Conservation (phyloP, 192 early-diverging fungal genomes). For the Helicostylum pulchrum region DNA sequence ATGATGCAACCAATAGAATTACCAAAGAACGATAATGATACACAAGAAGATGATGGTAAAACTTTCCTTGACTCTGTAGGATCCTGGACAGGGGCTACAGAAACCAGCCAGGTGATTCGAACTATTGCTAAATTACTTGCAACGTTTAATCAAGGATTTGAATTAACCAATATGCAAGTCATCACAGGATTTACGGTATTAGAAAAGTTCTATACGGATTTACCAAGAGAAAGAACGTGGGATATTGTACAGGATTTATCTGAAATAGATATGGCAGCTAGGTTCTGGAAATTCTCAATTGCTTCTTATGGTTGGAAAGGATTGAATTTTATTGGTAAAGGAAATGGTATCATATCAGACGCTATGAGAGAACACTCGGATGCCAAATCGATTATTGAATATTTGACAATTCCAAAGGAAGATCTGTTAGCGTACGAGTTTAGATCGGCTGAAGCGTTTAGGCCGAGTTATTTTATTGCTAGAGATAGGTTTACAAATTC, state of each 20-base stretch:
- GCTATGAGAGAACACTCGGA: conserved; percentile 64
- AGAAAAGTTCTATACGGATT: conserved; percentile 57
- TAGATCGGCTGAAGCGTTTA: conserved; percentile 59
- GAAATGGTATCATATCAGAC: conserved; percentile 63
- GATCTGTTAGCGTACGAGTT: conserved; percentile 70
- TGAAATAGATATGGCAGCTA: conserved; percentile 27
- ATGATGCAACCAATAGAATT: neutral
- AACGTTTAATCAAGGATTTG: conserved; percentile 62
- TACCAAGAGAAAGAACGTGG: conserved; percentile 37
- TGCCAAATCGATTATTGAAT: conserved; percentile 59
- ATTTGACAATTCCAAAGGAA: conserved; percentile 56
- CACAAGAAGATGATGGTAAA: neutral
- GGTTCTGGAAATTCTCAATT: conserved; percentile 47
- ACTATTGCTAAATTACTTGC: conserved; percentile 30
- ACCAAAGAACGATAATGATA: neutral
- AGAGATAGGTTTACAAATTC: conserved; percentile 59
- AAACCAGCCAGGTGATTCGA: conserved; percentile 26
- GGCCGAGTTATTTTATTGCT: conserved; percentile 69
- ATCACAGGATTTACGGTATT: conserved; percentile 61
- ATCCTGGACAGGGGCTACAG: conserved; percentile 23
- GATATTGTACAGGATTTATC: conserved; percentile 36
- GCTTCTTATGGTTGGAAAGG: conserved; percentile 63
- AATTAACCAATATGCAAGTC: conserved; percentile 62
- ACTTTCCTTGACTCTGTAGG: conserved; percentile 13
- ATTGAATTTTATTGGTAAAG: conserved; percentile 69